Evolutionary conservation across 2,329 filamentous ascomycete genomes (phyloP).

Genomic region (Emericellopsis cladophorae): DNA sequence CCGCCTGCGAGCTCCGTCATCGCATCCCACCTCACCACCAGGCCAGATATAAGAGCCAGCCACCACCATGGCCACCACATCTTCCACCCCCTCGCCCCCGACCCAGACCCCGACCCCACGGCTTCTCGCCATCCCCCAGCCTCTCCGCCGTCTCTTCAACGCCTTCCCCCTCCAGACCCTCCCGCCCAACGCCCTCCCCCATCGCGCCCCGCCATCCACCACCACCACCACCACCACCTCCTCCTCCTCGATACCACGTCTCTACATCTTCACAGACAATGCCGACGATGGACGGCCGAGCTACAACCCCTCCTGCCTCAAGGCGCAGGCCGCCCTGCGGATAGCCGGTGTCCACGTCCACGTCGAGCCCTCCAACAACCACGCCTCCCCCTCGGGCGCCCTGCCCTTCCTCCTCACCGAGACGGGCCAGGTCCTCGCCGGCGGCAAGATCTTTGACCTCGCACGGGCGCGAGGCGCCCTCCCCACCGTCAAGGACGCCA

Average conservation of each 20-base stretch:
- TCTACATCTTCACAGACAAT: conserved; percentile 69
- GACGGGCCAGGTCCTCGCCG: conserved; percentile 36
- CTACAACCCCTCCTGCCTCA: conserved; percentile 86
- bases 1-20: no score
- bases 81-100: not conserved
- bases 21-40: no score
- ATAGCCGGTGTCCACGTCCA: conserved; percentile 59
- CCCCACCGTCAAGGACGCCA: conserved; percentile 28
- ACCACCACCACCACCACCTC: no score
- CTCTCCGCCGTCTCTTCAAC: conserved; percentile 75
- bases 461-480: conserved; percentile 30
- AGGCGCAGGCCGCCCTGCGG: conserved; percentile 89
- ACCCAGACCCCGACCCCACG: conserved; percentile 7
- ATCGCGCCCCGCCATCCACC: conserved; percentile 29
- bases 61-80: not conserved
- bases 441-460: conserved; percentile 55
- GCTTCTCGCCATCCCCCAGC: conserved; percentile 52
- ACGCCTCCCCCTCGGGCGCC: conserved; percentile 80
- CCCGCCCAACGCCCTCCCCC: conserved; percentile 61
- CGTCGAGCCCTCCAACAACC: conserved; percentile 68
- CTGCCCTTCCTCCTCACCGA: conserved; percentile 72
- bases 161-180: conserved; percentile 69
- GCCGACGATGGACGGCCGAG: conserved; percentile 55
- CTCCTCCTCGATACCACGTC: conserved; percentile 32
- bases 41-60: no score